Evolutionary conservation across 2,329 filamentous ascomycete species (phyloP).

Genomic region (Trichoderma citrinoviride): DNA sequence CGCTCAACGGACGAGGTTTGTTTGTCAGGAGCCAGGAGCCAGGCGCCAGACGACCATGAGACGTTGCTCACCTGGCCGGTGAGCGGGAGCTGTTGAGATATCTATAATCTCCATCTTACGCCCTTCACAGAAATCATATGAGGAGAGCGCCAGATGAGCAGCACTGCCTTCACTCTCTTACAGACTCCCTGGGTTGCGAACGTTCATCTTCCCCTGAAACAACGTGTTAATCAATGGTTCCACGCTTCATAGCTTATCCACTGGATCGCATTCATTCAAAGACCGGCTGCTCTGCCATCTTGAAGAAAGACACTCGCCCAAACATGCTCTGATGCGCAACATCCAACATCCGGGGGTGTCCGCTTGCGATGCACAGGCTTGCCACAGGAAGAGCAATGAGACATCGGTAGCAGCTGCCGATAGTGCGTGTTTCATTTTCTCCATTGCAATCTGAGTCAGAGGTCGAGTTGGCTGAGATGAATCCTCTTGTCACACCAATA

Average conservation of each 20-base stretch:
- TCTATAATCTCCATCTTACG: neutral
- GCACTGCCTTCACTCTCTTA: neutral
- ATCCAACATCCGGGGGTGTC: neutral
- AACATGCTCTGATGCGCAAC: neutral
- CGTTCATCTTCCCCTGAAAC: neutral
- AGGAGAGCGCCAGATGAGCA: neutral
- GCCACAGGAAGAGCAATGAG: neutral
- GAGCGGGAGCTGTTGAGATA: neutral
- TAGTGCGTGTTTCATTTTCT: neutral
- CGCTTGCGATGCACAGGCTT: neutral
- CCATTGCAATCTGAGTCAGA: neutral
- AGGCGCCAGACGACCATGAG: neutral
- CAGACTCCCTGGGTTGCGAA: too few relatives aligned
- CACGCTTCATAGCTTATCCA: neutral
- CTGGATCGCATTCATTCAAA: neutral
- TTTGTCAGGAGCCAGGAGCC: neutral
- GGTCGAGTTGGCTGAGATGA: neutral
- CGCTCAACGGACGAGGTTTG: neutral
- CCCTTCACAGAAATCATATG: neutral
- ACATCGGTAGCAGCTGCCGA: neutral
- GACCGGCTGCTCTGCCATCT: neutral
- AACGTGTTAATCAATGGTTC: neutral
- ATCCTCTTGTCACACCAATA: neutral
- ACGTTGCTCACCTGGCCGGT: neutral
- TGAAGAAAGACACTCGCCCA: neutral